Evolutionary conservation across 2,329 filamentous ascomycete species (phyloP).

Genomic region (Neonectria punicea): DNA sequence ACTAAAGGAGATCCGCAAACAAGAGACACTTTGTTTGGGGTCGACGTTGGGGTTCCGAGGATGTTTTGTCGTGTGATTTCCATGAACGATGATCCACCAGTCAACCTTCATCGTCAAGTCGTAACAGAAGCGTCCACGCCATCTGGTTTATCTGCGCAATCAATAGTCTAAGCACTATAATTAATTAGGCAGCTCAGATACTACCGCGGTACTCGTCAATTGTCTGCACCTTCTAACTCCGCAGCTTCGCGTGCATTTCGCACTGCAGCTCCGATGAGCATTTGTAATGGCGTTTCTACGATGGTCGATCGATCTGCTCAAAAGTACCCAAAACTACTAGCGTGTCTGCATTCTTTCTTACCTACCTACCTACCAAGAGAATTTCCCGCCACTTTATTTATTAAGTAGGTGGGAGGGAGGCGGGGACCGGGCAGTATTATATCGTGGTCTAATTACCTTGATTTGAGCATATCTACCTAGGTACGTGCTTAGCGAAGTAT

Average conservation of each 20-base stretch:
- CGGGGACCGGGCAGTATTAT: too few relatives aligned
- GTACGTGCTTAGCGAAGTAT: too few relatives aligned
- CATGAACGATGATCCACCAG: neutral
- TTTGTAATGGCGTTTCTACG: neutral
- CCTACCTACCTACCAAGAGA: too few relatives aligned
- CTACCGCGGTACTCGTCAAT: neutral
- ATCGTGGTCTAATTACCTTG: too few relatives aligned
- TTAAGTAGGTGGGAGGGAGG: too few relatives aligned
- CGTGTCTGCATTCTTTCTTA: neutral
- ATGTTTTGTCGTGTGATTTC: neutral
- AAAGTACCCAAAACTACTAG: neutral
- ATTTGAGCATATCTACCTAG: too few relatives aligned
- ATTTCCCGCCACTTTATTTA: too few relatives aligned
- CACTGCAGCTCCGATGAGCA: slow-evolving; percentile 3
- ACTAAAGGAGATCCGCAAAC: neutral
- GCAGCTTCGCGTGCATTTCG: neutral
- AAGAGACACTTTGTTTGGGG: neutral
- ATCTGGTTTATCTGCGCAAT: neutral
- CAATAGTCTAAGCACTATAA: neutral
- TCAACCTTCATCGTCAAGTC: neutral
- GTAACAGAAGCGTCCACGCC: neutral
- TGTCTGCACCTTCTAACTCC: neutral
- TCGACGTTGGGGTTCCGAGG: too few relatives aligned
- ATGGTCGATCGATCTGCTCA: neutral
- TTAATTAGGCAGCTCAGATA: neutral